These are phyloP conservation scores for Areca catechu DNA, from an alignment of 176 grass and related monocot genomes.

Conservation along the genomic window DNA sequence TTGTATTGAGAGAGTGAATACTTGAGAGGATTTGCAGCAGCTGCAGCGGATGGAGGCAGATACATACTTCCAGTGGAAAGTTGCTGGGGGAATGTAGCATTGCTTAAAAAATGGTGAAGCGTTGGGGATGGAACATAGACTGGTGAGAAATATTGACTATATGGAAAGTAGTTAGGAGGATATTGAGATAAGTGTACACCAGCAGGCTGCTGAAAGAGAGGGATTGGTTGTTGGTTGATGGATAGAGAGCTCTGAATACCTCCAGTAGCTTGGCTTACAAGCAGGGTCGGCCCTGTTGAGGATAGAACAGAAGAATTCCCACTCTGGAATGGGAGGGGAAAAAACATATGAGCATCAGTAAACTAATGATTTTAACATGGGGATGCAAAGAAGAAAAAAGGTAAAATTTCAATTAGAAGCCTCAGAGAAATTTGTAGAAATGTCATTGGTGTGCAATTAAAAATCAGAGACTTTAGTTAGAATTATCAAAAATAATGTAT, in stretches of 20 bases:
- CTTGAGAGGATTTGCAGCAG: slow-evolving; percentile 39
- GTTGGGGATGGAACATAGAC: slow-evolving; percentile 54
- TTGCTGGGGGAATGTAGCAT: slow-evolving; percentile 55
- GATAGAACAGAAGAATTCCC: too few species aligned
- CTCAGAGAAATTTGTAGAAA: too few species aligned
- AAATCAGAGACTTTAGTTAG: too few species aligned
- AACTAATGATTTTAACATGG: too few species aligned
- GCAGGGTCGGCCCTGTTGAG: slow-evolving; percentile 41
- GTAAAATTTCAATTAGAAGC: too few species aligned
- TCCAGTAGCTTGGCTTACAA: slow-evolving; percentile 35
- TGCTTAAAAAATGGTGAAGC: slow-evolving; percentile 66
- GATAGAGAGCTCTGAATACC: slow-evolving; percentile 48
- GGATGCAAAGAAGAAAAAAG: too few species aligned
- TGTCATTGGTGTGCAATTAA: too few species aligned
- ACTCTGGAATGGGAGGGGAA: too few species aligned
- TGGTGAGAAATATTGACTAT: slow-evolving; percentile 62
- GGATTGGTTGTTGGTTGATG: slow-evolving; percentile 62
- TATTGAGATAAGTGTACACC: slow-evolving; percentile 75
- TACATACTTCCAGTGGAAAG: slow-evolving; percentile 57
- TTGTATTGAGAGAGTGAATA: slow-evolving; percentile 54
- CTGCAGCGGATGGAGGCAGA: slow-evolving; percentile 30
- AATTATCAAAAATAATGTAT: too few species aligned
- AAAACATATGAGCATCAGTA: too few species aligned
- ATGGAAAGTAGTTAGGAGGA: slow-evolving; percentile 51
- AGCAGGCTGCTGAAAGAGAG: slow-evolving; percentile 56